Evolutionary conservation across 1,139 yeast species (phyloP), one percentile per base, ranked within the genome.

Genomic region (Scheffersomyces lignicola): DNA sequence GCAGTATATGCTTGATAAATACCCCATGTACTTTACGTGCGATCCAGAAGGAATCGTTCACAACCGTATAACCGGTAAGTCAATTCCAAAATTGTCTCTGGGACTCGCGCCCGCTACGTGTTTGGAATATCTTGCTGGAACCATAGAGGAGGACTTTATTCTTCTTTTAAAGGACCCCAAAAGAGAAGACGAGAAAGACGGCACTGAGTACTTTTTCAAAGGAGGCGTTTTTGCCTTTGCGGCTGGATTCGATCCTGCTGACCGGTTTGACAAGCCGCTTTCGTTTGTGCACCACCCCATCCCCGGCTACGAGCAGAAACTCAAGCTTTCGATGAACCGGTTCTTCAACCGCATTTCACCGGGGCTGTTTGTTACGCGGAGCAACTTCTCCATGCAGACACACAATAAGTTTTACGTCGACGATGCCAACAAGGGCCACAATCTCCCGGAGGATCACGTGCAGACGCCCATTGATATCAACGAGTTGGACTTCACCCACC

Each of bases 141-240:
- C 72, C 32, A 69, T 82, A 13, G 89, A 83, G 47, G 94, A 84
- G 46, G 95, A 84, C 49, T 73, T 82, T 44, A 61, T 83, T 35
- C 58, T 84, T 7, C 49, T 84, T 43, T 53, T 76, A 41, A 76
- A 72, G 39, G 83, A 81, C 48, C 68, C 69, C 2, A 30, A 47
- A 1, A 48, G 58, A 24, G 58, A 56, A 8, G 49, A 60, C 10
- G 66, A 61, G 25, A 69, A 65, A 10, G 72, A 70, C 28, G 71
- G 72, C 1, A 65, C 68, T 8, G 86, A 83, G 54, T 83, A 82
- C 54, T 69, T 69, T 38, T 68, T 82, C 49, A 73, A 83, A 41
- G 84, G 77, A 1, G 87, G 86, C 0, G 63, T 78, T 0, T 75
- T 82, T 51, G 80, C 80, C 3, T 83, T 82, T 60, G 89, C 94